Evolutionary conservation across 768 basidiomycete genomes (phyloP), one percentile per base, ranked within the genome.

Genomic region (Termitomyces eurrhizus): DNA sequence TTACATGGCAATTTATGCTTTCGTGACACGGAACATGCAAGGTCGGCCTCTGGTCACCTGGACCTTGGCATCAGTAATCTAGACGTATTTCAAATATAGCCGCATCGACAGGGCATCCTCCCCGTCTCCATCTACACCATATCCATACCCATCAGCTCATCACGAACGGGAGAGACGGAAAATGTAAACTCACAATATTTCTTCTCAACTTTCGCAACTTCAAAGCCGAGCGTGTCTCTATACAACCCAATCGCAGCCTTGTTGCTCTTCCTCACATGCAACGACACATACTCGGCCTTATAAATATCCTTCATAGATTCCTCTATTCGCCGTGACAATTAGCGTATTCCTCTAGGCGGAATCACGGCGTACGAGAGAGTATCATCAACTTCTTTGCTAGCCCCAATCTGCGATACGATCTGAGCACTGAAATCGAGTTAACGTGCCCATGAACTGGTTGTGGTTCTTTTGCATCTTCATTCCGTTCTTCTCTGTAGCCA

Each of bases 251-350:
- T 85, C 1, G 96, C 95, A 0, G 95, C 93, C 58, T 90, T 86
- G 70, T 98, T 98, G n/a, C 93, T 93, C 74, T 93, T 92, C 50
- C 96, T 83, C 33, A 98, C 95, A 66, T 98, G 95, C 24, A 98
- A 77, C 0, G 92, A 92, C 21, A 95, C 92, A 66, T 88, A 90
- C 18, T 85, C 73, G 0, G 94, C 95, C 39, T 84, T 82, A 77
- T 95, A 96, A n/a, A 93, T 82, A 1, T 84, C 83, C 14, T 84
- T 80, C 95, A 98, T 98, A 1, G 95, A 92, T 62, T 93, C 87
- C 73, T 98, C 95, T 95, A 68, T 29, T 37, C 16, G 2, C n/a
- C 35, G 32, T n/a, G 46, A 24, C 16, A 41, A n/a, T 45, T 24
- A 52, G 52, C 49, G 21, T 52, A 53, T 32, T 8, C 53, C 24